A percentile compares a stretch with the other conserved stretches of the same genome.
These are phyloP conservation scores for Tylopilus felleus DNA, from an alignment of 768 basidiomycete species.

Conservation along the genomic window DNA sequence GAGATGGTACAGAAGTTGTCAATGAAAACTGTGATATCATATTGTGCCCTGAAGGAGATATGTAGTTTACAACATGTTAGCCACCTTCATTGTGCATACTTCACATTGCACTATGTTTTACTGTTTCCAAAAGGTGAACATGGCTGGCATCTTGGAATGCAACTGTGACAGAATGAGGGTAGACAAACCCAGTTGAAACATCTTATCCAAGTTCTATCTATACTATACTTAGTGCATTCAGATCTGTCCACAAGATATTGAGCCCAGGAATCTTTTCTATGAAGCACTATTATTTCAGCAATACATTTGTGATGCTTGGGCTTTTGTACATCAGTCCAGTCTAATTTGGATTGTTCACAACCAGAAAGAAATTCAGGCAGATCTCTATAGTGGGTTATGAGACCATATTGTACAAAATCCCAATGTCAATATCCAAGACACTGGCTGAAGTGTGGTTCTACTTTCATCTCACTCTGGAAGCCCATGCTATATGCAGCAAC, in stretches of 20 bases:
- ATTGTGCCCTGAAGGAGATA: background rate
- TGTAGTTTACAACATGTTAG: background rate
- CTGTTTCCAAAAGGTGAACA: background rate
- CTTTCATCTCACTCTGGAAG: slow-evolving; percentile 42
- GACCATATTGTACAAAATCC: slow-evolving; percentile 30
- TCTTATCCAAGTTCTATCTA: slow-evolving; percentile 27
- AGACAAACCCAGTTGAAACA: slow-evolving; percentile 8
- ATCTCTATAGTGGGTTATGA: slow-evolving; percentile 33
- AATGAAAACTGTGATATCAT: slow-evolving; percentile 3
- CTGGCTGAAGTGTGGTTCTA: slow-evolving; percentile 29
- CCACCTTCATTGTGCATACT: slow-evolving; percentile 7
- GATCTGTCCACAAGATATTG: background rate
- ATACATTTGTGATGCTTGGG: slow-evolving; percentile 45
- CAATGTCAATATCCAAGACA: slow-evolving; percentile 13
- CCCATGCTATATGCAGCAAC: slow-evolving; percentile 40
- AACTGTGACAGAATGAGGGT: background rate
- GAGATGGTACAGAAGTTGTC: slow-evolving; percentile 16
- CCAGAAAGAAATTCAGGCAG: slow-evolving; percentile 33
- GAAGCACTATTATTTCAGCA: slow-evolving; percentile 43
- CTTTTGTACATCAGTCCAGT: slow-evolving; percentile 39
- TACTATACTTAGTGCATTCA: slow-evolving; percentile 37
- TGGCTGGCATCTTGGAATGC: background rate
- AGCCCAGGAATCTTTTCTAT: slow-evolving; percentile 31
- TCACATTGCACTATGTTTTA: slow-evolving; percentile 4
- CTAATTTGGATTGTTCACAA: slow-evolving; percentile 35